Conservation (phyloP, 805 yeast species). For the Candida boidinii region DNA sequence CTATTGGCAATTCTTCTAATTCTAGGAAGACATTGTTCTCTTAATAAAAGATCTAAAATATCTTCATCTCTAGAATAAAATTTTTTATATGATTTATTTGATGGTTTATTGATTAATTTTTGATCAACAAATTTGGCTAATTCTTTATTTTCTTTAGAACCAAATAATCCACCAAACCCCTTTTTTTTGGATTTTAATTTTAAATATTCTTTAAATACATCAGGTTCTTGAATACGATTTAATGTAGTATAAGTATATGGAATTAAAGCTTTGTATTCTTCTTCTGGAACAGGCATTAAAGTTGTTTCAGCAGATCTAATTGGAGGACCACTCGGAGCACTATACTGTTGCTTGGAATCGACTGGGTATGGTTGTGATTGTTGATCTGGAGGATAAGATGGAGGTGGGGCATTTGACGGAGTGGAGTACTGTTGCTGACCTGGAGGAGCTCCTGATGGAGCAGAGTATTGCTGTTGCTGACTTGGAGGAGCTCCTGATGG, state of each 20-base stretch:
- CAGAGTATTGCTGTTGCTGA: not conserved
- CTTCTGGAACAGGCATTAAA: constrained; percentile 2
- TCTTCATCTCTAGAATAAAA: constrained; percentile 13
- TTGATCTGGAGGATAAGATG: not conserved
- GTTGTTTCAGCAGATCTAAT: constrained; percentile 3
- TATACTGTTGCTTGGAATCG: constrained; percentile 1
- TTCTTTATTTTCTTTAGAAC: constrained; percentile 10
- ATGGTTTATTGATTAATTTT: constrained; percentile 5
- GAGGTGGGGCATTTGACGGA: not conserved
- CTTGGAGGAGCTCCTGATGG: not conserved
- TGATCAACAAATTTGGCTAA: constrained; percentile 7
- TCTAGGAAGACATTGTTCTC: constrained; percentile 13
- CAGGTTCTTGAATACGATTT: constrained; percentile 15
- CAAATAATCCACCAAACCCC: constrained; percentile 8
- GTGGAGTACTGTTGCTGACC: too few species aligned
- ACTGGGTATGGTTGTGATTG: constrained; percentile 6
- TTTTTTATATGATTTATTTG: constrained; percentile 3
- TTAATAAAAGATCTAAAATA: constrained; percentile 8
- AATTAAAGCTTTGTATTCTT: constrained; percentile 11
- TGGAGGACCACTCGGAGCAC: constrained; percentile 13
- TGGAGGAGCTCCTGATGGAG: constrained; percentile 1
- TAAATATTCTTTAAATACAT: constrained; percentile 13
- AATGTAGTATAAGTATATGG: constrained; percentile 13
- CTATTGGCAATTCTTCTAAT: constrained; percentile 12
- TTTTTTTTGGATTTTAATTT: constrained; percentile 10